Percentiles rank a stretch among this genome's conserved stretches.
phyloP scores from a whole-genome alignment of 2,329 filamentous ascomycete species.

The Stromatinia cepivora region DNA sequence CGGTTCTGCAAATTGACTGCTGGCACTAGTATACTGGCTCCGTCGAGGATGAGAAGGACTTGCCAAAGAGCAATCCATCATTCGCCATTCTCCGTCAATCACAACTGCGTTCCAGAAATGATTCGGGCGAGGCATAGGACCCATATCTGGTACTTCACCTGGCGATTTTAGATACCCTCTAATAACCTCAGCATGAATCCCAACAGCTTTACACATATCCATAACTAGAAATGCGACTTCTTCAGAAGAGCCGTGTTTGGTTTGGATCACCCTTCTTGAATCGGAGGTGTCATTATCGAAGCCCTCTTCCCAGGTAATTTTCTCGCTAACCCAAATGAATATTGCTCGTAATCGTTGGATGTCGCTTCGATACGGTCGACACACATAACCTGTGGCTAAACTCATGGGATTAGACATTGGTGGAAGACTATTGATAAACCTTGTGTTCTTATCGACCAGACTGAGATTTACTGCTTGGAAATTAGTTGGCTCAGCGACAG shows the following conservation, averaged over 20 bases:
- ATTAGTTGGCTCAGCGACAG: conserved; percentile 79
- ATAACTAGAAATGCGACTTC: conserved; percentile 86
- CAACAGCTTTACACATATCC: conserved; percentile 92
- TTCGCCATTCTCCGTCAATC: conserved; percentile 92
- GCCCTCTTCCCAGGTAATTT: conserved; percentile 93
- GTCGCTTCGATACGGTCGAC: conserved; percentile 89
- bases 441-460: conserved; percentile 92
- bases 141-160: conserved; percentile 78
- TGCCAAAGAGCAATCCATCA: conserved; percentile 91
- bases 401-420: conserved; percentile 78
- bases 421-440: conserved; percentile 83
- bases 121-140: conserved; percentile 81
- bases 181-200: conserved; percentile 83
- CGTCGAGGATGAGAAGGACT: conserved; percentile 87
- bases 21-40: conserved; percentile 71
- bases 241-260: conserved; percentile 79
- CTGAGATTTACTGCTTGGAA: conserved; percentile 77
- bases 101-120: conserved; percentile 98
- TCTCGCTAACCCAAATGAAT: conserved; percentile 96
- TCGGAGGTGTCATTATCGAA: conserved; percentile 77
- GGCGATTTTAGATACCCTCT: conserved; percentile 88
- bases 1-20: conserved; percentile 69
- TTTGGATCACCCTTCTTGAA: conserved; percentile 78
- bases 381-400: conserved; percentile 87
- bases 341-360: conserved; percentile 91